Conservation (phyloP, 1,139 yeast genomes). For the Nakaseomyces kungkrabaensis region DNA sequence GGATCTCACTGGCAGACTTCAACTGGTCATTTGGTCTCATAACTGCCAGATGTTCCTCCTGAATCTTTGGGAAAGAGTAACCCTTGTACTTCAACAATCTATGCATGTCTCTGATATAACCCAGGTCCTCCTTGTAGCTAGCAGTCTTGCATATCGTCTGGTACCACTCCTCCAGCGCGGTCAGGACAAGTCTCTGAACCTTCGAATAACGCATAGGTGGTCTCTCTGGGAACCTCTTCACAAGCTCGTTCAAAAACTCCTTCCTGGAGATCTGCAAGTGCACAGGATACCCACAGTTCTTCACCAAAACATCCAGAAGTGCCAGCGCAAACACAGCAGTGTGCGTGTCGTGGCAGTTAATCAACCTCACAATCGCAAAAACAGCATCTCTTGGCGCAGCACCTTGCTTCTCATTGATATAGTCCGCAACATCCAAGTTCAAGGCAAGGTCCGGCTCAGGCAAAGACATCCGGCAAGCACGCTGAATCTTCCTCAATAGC, state of each 20-base stretch:
- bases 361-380: slow-evolving; percentile 71
- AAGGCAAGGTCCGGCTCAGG: slow-evolving; percentile 82
- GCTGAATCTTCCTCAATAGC: slow-evolving; percentile 56
- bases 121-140: slow-evolving; percentile 82
- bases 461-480: slow-evolving; percentile 82
- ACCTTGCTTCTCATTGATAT: slow-evolving; percentile 87
- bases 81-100: slow-evolving; percentile 79
- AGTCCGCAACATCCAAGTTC: slow-evolving; percentile 87
- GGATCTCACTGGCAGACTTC: slow-evolving; percentile 82
- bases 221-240: slow-evolving; percentile 85
- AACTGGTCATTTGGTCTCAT: slow-evolving; percentile 84
- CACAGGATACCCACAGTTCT: slow-evolving; percentile 96
- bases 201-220: slow-evolving; percentile 82
- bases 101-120: slow-evolving; percentile 93
- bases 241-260: slow-evolving; percentile 88
- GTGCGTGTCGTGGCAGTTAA: slow-evolving; percentile 77
- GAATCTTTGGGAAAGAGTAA: slow-evolving; percentile 84
- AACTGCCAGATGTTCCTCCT: slow-evolving; percentile 86
- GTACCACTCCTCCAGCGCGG: slow-evolving; percentile 95
- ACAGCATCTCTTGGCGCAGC: slow-evolving; percentile 90
- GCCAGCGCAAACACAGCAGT: slow-evolving; percentile 53
- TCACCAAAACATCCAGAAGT: slow-evolving; percentile 76
- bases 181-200: slow-evolving; percentile 74
- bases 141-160: slow-evolving; percentile 89
- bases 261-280: slow-evolving; percentile 91